Evolutionary conservation across 2,329 filamentous ascomycete species (phyloP), one percentile per base, ranked within the genome.

Genomic region (Stromatinia cepivora): DNA sequence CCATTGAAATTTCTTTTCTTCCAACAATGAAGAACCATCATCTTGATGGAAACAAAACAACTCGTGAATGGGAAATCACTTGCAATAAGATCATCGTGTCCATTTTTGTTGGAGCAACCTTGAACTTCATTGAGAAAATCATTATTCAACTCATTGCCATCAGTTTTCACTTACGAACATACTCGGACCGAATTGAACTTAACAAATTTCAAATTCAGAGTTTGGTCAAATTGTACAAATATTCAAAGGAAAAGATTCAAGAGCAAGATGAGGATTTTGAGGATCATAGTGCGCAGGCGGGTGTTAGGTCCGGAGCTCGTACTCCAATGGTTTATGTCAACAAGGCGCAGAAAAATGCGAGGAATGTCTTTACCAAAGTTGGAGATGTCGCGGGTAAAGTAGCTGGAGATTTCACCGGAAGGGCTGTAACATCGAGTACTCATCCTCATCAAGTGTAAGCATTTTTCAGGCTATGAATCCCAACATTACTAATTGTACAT

Each of bases 61-160:
- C 85, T 0, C 83, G 84, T 31, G 73, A 81, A 5, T 97, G 94
- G 94, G 91, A 97, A 79, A 82, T 81, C 42, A 87, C 90, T 20
- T 86, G 93, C 73, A 92, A 96, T 83, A 97, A 96, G 79, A 86
- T 98, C 75, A 89, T 97, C 71, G 88, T 97, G 25, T 86, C 92
- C 3, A 78, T 96, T n/a, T 94, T 98, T 75, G 90, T 96, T 20
- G 87, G 92, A 71, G 86, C 89, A 0, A 84, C 88, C 3, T 83
- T 97, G 71, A 97, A 98, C 80, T 90, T 95, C 71, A 84, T 90
- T 66, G 94, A 97, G 80, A 98, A 97, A 83, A 91, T 97, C 71
- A 86, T 97, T 74, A 97, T 97, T 68, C 94, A 97, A 77, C 90
- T 97, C 81, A 97, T 98, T 74, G 94, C 94, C 45, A 94, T 94